Conservation (phyloP, 2,329 filamentous ascomycete species). For the Cladorrhinum sp. region DNA sequence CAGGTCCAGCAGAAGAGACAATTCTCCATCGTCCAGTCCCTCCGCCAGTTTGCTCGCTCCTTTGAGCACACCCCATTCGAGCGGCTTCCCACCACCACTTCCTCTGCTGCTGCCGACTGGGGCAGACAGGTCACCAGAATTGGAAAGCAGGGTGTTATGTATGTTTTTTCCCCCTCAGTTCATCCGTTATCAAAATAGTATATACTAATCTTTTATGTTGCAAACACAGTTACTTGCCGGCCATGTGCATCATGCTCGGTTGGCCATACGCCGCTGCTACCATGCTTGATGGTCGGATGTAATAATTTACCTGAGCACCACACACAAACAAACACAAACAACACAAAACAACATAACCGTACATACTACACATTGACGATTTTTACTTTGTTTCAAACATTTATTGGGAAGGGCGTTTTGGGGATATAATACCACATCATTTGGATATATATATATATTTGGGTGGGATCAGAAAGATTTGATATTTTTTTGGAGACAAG, state of each 20-base stretch:
- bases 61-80: conserved; percentile 40
- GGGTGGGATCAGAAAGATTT: neutral
- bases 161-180: conserved; percentile 14
- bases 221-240: conserved; percentile 36
- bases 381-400: neutral
- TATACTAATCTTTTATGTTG: neutral
- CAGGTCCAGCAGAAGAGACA: conserved; percentile 28
- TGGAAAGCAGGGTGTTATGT: conserved; percentile 34
- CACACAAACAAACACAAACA: too few species aligned
- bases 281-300: conserved; percentile 18
- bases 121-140: conserved; percentile 35
- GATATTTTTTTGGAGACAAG: neutral
- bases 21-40: conserved; percentile 37
- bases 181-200: conserved; percentile 8
- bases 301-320: neutral
- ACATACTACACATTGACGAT: neutral
- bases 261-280: conserved; percentile 33
- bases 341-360: too few species aligned
- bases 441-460: neutral
- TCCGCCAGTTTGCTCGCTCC: conserved; percentile 36
- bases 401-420: neutral
- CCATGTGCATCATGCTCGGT: conserved; percentile 34
- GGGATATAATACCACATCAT: neutral
- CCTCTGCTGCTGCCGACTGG: conserved; percentile 37
- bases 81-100: conserved; percentile 32